Evolutionary conservation across 2,329 filamentous ascomycete genomes (phyloP), one percentile per base, ranked within the genome.

Genomic region (Ilyonectria robusta): DNA sequence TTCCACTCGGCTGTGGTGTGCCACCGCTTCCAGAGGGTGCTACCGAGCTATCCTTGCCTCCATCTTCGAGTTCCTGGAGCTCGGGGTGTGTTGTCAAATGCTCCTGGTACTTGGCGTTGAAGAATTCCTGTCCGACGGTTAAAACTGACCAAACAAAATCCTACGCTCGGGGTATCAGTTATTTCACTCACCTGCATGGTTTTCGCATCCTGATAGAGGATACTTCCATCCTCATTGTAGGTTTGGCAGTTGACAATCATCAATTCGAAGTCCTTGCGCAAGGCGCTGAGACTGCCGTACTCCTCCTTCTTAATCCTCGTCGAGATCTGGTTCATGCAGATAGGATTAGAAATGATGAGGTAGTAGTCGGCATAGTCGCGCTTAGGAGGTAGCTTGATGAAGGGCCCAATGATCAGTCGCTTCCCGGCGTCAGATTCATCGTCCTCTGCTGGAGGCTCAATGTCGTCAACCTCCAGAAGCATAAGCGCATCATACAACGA

Each of bases 281-380:
- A 90, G 74, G 95, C 93, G 77, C 89, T 90, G 67, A 98, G 82
- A 76, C 88, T 92, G 73, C 89, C 90, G 81, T 99, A 99, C 78
- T 98, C 94, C 77, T 97, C 94, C 81, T 94, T 95, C 85, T 97
- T 98, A 84, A 99, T 97, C 85, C 94, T 95, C 79, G 92, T 93
- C 79, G 94, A 91, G 77, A 99, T 97, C 79, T 94, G 91, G 74
- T 97, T 96, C 93, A 98, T 97, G 78, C 93, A 95, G 77, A 99
- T 98, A 0, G 96, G 96, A 61, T 91, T 92, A 78, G 92, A 89
- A 79, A 99, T 99, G 80, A 98, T 90, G 78, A 95, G 84, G 80
- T 98, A 99, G 84, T 99, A 99, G 79, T 98, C 95, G 29, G 94
- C 93, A 78, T 97, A 99, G 66, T 95, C 91, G 66, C 92, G 91